Base-by-base conservation (phyloP, 345 rosid genomes). In the Citropsis articulata region DNA sequence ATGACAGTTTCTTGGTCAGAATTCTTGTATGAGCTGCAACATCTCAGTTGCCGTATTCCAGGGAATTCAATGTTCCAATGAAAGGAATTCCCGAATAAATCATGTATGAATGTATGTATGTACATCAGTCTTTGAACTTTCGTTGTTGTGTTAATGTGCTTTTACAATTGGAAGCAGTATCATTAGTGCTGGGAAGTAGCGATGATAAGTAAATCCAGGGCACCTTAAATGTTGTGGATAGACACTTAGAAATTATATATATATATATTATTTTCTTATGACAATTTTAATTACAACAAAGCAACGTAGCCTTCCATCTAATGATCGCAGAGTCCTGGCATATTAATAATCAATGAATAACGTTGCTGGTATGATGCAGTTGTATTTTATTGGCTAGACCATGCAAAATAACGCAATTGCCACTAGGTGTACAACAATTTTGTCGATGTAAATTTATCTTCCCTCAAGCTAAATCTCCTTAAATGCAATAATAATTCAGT, bases 71-170 rank as follows among this genome's bases (percentile, higher is more conserved):
- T 30, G 27, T 64, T 57, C 69, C 36, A 50, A 36, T 56, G 71
- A 35, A 24, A 66, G 28, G 55, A 64, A 48, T 71, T 75, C 24
- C 70, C 22, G 33, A 62, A 70, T 83, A 81, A 81, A 55, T 48
- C 31, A 36, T 42, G 45, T 67, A 55, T 79, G 84, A 40, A 27
- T 80, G 83, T 73, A 75, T 70, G 76, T 69, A 64, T 74, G 79
- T 83, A 83, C 53, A 73, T 81, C 83, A 45, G 81, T 81, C 24
- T 66, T 50, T 5, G 13, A 35, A 55, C 69, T 71, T 69, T 71
- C 45, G 45, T 38, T 55, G 21, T 13, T 61, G 36, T 67, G 72
- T 25, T 73, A 67, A 59, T 66, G 80, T 82, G 25, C 75, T 73
- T 35, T 19, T 40, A 74, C 77, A 69, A 67, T 66, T 60, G 60